Percentiles rank a stretch among this genome's conserved stretches.
phyloP scores from a whole-genome alignment of 306 rosid species.

The Cicer judaicum region DNA sequence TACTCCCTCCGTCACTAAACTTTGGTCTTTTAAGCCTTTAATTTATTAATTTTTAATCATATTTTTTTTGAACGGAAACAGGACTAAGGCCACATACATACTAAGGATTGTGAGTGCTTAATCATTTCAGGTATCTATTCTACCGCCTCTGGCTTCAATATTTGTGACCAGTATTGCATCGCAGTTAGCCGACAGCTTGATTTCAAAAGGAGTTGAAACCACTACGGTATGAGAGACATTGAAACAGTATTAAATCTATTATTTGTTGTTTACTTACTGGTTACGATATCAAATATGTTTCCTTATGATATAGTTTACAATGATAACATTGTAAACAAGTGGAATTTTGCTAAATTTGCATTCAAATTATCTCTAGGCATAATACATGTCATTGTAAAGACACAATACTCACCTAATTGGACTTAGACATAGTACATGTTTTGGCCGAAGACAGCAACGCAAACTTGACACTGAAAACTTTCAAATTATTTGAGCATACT shows the following conservation, averaged over 20 bases:
- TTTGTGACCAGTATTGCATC: conserved; percentile 73
- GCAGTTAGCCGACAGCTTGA: conserved; percentile 86
- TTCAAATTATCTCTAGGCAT: conserved; percentile 18
- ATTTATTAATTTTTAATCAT: background rate
- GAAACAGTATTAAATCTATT: conserved; percentile 26
- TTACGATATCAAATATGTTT: conserved; percentile 30
- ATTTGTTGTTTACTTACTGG: conserved; percentile 3
- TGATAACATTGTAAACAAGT: no score
- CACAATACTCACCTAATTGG: conserved; percentile 26
- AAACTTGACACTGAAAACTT: conserved; percentile 17
- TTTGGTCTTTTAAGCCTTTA: no score
- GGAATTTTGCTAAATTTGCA: conserved; percentile 18
- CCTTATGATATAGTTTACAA: background rate
- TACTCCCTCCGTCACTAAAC: no score
- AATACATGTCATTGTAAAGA: conserved; percentile 6
- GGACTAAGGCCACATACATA: conserved; percentile 1
- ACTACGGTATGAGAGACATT: conserved; percentile 64
- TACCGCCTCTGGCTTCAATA: conserved; percentile 88
- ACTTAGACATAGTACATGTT: conserved; percentile 30
- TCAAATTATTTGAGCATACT: conserved; percentile 23
- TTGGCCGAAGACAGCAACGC: background rate
- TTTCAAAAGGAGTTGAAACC: conserved; percentile 85
- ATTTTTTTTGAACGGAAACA: conserved; percentile 24
- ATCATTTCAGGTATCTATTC: conserved; percentile 87
- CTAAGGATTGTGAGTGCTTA: conserved; percentile 20